Evolutionary conservation across 1,139 yeast species (phyloP).

Genomic region (Protomyces lactucae-debilis): DNA sequence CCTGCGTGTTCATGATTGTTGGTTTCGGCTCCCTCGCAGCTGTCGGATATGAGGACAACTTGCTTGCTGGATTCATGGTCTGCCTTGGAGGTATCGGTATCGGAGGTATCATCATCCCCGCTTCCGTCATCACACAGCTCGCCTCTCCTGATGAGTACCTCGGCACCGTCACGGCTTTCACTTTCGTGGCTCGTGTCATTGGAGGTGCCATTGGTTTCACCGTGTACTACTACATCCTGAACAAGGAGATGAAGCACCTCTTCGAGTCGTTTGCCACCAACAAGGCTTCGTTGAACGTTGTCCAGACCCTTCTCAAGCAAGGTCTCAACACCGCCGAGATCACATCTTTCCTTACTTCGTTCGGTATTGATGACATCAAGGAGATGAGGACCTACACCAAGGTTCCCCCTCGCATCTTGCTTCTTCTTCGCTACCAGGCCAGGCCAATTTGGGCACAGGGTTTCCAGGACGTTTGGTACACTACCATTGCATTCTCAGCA

Average conservation of each 20-base stretch:
- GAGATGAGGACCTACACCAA: neutral
- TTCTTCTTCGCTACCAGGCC: neutral
- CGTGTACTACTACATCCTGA: conserved; percentile 20
- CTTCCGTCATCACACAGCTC: conserved; percentile 23
- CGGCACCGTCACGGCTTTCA: conserved; percentile 22
- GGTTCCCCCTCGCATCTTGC: neutral
- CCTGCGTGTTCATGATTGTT: conserved; percentile 17
- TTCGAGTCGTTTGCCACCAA: conserved; percentile 3
- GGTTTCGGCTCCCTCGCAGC: conserved; percentile 11
- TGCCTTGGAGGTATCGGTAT: conserved; percentile 10
- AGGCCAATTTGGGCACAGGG: conserved; percentile 19
- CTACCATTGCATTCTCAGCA: conserved; percentile 21
- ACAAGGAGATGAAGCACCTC: neutral
- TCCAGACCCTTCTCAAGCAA: neutral
- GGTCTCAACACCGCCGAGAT: conserved; percentile 2
- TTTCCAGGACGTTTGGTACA: conserved; percentile 22
- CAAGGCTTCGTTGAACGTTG: conserved; percentile 6
- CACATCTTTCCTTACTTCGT: neutral
- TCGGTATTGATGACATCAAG: conserved; percentile 14
- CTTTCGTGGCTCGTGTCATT: conserved; percentile 22
- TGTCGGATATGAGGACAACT: conserved; percentile 1
- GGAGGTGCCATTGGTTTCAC: conserved; percentile 26
- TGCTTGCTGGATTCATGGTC: conserved; percentile 24
- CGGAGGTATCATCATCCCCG: conserved; percentile 25
- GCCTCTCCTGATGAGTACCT: conserved; percentile 22